Evolutionary conservation across 1,139 yeast genomes (phyloP).

Genomic region (Pneumocystis wakefieldiae): DNA sequence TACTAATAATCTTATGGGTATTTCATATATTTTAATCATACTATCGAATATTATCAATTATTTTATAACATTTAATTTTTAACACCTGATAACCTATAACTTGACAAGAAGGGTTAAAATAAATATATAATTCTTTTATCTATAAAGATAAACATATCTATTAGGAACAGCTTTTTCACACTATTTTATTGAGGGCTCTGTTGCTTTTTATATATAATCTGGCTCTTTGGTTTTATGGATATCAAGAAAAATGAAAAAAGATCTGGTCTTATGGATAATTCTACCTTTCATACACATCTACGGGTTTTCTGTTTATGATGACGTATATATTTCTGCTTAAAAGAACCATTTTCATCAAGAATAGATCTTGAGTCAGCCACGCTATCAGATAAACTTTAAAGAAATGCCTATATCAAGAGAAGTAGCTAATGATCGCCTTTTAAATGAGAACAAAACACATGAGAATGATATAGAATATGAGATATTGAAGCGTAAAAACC

Average conservation of each 20-base stretch:
- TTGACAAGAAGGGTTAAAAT: no score
- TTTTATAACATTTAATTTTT: no score
- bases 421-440: background rate
- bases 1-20: no score
- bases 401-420: background rate
- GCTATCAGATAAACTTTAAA: background rate
- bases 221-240: background rate
- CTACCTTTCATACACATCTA: background rate
- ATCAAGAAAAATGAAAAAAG: background rate
- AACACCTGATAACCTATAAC: no score
- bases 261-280: background rate
- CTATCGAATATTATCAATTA: no score
- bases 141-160: no score
- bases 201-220: background rate
- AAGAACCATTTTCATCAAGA: background rate
- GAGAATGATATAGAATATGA: background rate
- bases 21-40: no score
- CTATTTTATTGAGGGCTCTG: background rate
- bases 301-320: background rate
- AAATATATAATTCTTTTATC: no score
- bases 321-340: background rate
- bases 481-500: background rate
- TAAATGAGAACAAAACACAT: background rate
- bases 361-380: background rate
- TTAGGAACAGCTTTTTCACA: no score